Evolutionary conservation across 495 filamentous ascomycete species (phyloP).

Genomic region (Aspergillus saccharolyticus): DNA sequence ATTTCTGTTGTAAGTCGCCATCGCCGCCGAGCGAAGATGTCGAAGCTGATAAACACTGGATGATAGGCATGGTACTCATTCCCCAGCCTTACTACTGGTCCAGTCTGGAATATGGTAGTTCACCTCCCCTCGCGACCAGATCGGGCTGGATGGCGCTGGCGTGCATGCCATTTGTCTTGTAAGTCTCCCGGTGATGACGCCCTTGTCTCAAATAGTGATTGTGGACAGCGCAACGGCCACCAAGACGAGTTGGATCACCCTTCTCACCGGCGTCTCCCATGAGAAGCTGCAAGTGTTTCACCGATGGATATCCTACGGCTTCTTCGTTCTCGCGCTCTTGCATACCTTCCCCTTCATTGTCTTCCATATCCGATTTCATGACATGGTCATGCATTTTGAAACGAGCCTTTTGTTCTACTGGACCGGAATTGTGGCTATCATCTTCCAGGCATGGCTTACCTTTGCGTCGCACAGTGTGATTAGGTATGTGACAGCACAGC

Average conservation of each 20-base stretch:
- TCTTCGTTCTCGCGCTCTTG: conserved; percentile 48
- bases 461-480: conserved; percentile 46
- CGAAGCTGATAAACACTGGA: conserved; percentile 1
- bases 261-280: conserved; percentile 49
- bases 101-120: conserved; percentile 41
- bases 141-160: conserved; percentile 50
- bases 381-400: conserved; percentile 46
- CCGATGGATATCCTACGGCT: conserved; percentile 49
- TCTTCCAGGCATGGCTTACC: conserved; percentile 52
- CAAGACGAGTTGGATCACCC: conserved; percentile 42
- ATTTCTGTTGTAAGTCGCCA: conserved; percentile 44
- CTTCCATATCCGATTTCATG: conserved; percentile 42
- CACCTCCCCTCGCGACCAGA: conserved; percentile 50
- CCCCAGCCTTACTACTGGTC: conserved; percentile 57
- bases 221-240: conserved; percentile 21
- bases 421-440: conserved; percentile 51
- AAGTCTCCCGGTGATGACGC: conserved; percentile 17
- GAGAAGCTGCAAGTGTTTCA: conserved; percentile 53
- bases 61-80: conserved; percentile 44
- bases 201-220: background rate
- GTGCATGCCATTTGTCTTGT: conserved; percentile 48
- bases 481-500: no score
- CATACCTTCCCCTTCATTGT: conserved; percentile 59
- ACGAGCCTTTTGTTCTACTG: conserved; percentile 46
- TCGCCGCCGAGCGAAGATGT: no score